Evolutionary conservation across 2,329 filamentous ascomycete species (phyloP).

Genomic region (Penicillium sp.): DNA sequence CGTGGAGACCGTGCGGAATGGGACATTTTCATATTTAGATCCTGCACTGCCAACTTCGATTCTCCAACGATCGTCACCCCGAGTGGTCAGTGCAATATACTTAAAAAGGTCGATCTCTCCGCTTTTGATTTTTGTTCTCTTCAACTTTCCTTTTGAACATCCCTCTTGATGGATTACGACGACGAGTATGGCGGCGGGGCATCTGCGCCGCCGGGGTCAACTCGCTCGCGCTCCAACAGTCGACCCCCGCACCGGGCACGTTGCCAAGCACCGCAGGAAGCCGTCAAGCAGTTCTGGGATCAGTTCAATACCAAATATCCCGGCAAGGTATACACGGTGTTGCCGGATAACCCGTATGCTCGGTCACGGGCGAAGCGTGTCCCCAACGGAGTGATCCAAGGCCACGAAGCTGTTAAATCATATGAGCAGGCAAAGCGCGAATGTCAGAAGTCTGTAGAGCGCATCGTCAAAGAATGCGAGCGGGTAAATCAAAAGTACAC

Average conservation of each 20-base stretch:
- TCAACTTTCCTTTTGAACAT: background rate
- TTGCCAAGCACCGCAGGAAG: slow-evolving; percentile 59
- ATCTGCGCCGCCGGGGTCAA: slow-evolving; percentile 24
- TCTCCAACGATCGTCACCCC: slow-evolving; percentile 2
- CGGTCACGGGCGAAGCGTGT: slow-evolving; percentile 54
- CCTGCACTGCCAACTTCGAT: slow-evolving; percentile 1
- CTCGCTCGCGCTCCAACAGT: slow-evolving; percentile 29
- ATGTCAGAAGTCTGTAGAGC: slow-evolving; percentile 57
- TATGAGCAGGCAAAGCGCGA: slow-evolving; percentile 66
- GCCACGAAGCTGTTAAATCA: slow-evolving; percentile 56
- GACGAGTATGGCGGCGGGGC: slow-evolving; percentile 26
- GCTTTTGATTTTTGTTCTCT: background rate
- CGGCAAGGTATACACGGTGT: slow-evolving; percentile 65
- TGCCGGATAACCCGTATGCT: slow-evolving; percentile 63
- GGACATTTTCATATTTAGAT: background rate
- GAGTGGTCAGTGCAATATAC: slow-evolving; percentile 6
- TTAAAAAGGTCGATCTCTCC: background rate
- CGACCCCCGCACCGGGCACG: slow-evolving; percentile 36
- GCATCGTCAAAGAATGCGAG: slow-evolving; percentile 59
- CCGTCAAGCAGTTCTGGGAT: slow-evolving; percentile 66
- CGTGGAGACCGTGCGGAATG: slow-evolving; percentile 1
- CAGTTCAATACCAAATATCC: slow-evolving; percentile 65
- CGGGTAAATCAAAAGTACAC: slow-evolving; percentile 79
- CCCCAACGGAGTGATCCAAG: slow-evolving; percentile 50
- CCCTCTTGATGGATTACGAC: slow-evolving; percentile 26